These are phyloP conservation scores for Avena insularis DNA, from an alignment of 176 grass and related monocot species.

Conservation along the genomic window DNA sequence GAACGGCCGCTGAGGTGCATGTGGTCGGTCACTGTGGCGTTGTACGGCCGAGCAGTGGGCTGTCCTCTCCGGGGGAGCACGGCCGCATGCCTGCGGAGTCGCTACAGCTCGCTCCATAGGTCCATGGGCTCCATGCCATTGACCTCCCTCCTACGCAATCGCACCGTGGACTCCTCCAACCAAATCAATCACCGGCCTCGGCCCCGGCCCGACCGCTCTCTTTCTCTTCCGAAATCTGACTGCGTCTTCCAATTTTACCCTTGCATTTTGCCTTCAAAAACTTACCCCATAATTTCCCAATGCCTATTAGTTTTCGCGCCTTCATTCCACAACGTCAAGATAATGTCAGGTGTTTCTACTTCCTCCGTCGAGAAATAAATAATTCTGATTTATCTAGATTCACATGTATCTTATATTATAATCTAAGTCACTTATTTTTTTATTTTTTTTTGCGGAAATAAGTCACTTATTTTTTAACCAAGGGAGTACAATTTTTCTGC, in stretches of 20 bases:
- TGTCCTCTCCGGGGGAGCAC: conserved; percentile 16
- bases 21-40: neutral
- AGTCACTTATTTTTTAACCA: too few relatives aligned
- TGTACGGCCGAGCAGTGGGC: neutral
- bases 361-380: too few relatives aligned
- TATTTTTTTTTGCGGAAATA: too few relatives aligned
- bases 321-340: too few relatives aligned
- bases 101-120: neutral
- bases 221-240: neutral
- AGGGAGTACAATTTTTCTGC: too few relatives aligned
- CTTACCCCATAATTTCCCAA: too few relatives aligned
- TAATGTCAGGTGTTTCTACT: too few relatives aligned
- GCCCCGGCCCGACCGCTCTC: neutral
- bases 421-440: too few relatives aligned
- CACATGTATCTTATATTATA: too few relatives aligned
- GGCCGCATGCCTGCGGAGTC: neutral
- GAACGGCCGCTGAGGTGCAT: neutral
- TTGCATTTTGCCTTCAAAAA: too few relatives aligned
- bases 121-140: neutral
- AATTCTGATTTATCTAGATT: too few relatives aligned
- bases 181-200: neutral
- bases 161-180: neutral
- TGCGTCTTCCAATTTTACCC: neutral
- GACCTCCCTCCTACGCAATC: conserved; percentile 11
- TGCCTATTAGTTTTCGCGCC: too few relatives aligned